These are phyloP conservation scores for Ceratobasidium sp. DNA, from an alignment of 1,284 basidiomycete genomes.

Conservation along the genomic window DNA sequence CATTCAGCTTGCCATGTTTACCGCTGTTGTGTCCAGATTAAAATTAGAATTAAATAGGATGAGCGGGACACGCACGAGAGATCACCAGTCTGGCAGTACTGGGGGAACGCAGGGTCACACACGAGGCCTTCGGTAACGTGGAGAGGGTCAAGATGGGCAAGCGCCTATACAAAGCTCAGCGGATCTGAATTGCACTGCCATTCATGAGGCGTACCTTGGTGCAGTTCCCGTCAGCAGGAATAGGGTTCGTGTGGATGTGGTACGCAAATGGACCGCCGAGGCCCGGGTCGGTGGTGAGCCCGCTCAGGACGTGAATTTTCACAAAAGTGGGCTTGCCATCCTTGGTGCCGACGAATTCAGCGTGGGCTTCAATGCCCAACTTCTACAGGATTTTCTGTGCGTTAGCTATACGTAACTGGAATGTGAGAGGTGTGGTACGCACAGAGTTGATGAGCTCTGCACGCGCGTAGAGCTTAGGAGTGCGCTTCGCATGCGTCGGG, in stretches of 20 bases:
- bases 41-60: neutral
- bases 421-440: neutral
- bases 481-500: neutral
- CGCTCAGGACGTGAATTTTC: slow-evolving; percentile 28
- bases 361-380: slow-evolving; percentile 22
- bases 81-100: slow-evolving; percentile 50
- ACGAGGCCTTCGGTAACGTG: slow-evolving; percentile 46
- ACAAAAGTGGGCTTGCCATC: slow-evolving; percentile 39
- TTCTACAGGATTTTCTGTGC: neutral
- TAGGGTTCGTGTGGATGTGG: slow-evolving; percentile 49
- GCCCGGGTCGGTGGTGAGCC: slow-evolving; percentile 28
- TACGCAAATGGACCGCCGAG: slow-evolving; percentile 35
- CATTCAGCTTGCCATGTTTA: slow-evolving; percentile 50
- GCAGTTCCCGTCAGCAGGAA: slow-evolving; percentile 47
- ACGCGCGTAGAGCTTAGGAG: slow-evolving; percentile 18
- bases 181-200: neutral
- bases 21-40: slow-evolving; percentile 41
- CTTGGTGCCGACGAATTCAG: slow-evolving; percentile 40
- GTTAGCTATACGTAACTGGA: neutral
- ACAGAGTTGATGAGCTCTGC: neutral
- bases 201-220: slow-evolving; percentile 30
- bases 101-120: slow-evolving; percentile 48
- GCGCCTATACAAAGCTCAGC: slow-evolving; percentile 39
- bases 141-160: slow-evolving; percentile 49
- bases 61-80: slow-evolving; percentile 36